Conservation (phyloP, 352 stramenopile genomes). For the Globisporangium takayamanum region DNA sequence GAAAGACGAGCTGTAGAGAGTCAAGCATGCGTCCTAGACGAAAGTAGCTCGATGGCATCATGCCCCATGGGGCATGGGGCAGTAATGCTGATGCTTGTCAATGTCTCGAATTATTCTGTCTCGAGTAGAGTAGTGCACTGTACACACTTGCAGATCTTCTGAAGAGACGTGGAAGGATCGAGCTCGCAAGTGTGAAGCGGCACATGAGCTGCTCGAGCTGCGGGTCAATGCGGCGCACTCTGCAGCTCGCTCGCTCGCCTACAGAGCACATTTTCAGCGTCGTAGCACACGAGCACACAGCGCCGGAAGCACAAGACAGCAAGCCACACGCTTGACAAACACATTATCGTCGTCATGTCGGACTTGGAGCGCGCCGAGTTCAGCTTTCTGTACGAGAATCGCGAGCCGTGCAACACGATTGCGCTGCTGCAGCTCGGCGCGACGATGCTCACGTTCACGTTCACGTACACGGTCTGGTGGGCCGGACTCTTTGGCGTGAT, state of each 20-base stretch:
- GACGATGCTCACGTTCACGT: constrained; percentile 65
- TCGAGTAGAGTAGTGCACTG: neutral
- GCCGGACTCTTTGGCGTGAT: constrained; percentile 69
- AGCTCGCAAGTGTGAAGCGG: neutral
- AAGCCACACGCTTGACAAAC: neutral
- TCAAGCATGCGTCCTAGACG: too few relatives aligned
- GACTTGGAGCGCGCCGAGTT: constrained; percentile 70
- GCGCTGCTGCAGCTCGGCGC: constrained; percentile 65
- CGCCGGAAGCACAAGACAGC: neutral
- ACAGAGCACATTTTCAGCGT: neutral
- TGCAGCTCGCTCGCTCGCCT: constrained; percentile 1
- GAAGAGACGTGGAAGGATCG: constrained; percentile 16
- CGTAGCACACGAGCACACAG: neutral
- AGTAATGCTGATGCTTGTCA: too few relatives aligned
- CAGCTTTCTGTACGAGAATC: constrained; percentile 79
- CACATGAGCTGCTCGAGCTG: neutral
- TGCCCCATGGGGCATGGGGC: too few relatives aligned
- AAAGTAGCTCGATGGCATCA: too few relatives aligned
- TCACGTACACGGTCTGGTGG: constrained; percentile 84
- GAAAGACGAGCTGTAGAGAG: constrained; percentile 14
- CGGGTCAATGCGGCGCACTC: neutral
- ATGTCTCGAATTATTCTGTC: neutral
- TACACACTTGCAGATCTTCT: constrained; percentile 9
- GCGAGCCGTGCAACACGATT: constrained; percentile 78
- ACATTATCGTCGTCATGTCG: constrained; percentile 29